Percentiles rank a stretch among this genome's conserved stretches.
Conservation (phyloP, 2,329 filamentous ascomycete species). For the Penicillium sp. region DNA sequence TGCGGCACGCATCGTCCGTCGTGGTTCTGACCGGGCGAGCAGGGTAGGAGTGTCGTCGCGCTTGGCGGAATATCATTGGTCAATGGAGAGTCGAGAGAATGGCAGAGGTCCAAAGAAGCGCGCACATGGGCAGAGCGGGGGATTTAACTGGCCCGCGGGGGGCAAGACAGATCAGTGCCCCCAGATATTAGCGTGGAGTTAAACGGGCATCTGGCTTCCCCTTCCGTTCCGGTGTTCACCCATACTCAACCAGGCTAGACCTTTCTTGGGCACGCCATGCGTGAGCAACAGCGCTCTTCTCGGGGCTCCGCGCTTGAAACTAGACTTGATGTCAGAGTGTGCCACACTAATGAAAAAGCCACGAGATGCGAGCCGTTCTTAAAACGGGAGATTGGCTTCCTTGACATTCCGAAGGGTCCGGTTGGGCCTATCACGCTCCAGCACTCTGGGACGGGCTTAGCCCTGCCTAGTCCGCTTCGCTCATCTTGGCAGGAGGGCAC, state of each 20-base stretch:
- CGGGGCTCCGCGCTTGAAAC: not conserved
- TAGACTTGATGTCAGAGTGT: not conserved
- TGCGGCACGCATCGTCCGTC: not conserved
- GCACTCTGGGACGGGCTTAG: not conserved
- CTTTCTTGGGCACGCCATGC: not conserved
- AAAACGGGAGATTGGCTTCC: not conserved
- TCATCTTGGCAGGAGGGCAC: slow-evolving; percentile 4
- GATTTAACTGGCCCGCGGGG: slow-evolving; percentile 21
- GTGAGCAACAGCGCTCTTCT: not conserved
- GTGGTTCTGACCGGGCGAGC: not conserved
- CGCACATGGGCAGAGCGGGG: slow-evolving; percentile 18
- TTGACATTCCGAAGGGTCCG: not conserved
- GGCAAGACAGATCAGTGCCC: slow-evolving; percentile 5
- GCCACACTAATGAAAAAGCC: not conserved
- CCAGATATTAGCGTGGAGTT: slow-evolving; percentile 16
- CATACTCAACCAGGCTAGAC: not conserved
- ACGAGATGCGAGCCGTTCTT: slow-evolving; percentile 1
- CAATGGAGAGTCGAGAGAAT: not conserved
- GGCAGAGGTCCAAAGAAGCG: slow-evolving; percentile 8
- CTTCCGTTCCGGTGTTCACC: not conserved
- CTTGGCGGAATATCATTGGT: not conserved
- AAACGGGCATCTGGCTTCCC: not conserved
- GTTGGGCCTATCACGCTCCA: not conserved
- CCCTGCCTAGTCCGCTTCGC: not conserved
- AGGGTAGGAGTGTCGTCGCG: not conserved